Percentiles rank a stretch among this genome's conserved stretches.
Conservation (phyloP, 805 yeast species). For the Saccharomycopsis olivae region DNA sequence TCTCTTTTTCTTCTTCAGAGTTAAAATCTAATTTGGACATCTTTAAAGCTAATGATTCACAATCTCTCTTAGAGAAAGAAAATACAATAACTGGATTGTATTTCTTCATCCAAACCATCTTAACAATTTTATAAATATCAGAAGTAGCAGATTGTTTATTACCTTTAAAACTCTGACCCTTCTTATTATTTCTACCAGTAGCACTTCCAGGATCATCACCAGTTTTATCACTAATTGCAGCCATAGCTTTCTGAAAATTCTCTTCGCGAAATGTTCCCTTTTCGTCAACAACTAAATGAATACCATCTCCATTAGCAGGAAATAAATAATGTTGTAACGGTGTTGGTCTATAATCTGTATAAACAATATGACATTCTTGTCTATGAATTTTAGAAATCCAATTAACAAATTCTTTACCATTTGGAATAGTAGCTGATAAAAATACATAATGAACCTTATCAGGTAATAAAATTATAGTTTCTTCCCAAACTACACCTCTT, state of each 20-base stretch:
- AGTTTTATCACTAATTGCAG: constrained; percentile 67
- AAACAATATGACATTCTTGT: constrained; percentile 98
- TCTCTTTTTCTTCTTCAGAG: constrained; percentile 86
- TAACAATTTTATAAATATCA: constrained; percentile 92
- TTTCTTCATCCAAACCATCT: constrained; percentile 94
- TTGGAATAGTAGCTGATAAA: constrained; percentile 93
- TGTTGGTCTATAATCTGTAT: constrained; percentile 97
- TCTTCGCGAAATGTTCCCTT: constrained; percentile 94
- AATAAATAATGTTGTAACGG: constrained; percentile 95
- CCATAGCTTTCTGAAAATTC: constrained; percentile 97
- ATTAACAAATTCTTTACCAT: constrained; percentile 96
- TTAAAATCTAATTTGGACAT: constrained; percentile 95
- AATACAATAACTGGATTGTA: constrained; percentile 97
- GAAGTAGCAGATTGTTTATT: constrained; percentile 66
- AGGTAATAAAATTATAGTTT: constrained; percentile 88
- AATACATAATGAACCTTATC: constrained; percentile 93
- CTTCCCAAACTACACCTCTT: constrained; percentile 99
- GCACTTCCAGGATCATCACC: constrained; percentile 78
- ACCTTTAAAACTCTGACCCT: constrained; percentile 79
- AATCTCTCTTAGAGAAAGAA: constrained; percentile 95
- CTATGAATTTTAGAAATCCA: constrained; percentile 94
- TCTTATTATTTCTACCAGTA: constrained; percentile 47
- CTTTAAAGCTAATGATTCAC: constrained; percentile 87
- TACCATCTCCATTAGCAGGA: constrained; percentile 99
- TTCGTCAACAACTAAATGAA: constrained; percentile 94